phyloP scores from a whole-genome alignment of 164 flowering plant genomes.

The Liquidambar formosana region DNA sequence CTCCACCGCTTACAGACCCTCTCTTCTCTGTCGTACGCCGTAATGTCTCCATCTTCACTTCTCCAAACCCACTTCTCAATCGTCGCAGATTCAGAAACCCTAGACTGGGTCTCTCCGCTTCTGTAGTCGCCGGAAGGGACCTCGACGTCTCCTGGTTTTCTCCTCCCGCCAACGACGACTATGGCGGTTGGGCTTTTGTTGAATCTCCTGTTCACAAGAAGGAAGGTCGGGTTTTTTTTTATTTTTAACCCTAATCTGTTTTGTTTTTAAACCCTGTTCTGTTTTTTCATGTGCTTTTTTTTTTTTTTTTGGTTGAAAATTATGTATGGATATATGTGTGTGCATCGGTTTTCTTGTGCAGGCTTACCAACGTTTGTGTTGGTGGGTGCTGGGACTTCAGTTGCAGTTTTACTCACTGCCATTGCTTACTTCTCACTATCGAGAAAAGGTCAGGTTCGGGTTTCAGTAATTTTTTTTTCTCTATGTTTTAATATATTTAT shows the following conservation, averaged over 20 bases:
- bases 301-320: background rate
- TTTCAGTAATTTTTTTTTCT: background rate
- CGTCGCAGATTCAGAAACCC: conserved; percentile 9
- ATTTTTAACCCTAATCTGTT: background rate
- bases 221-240: conserved; percentile 38
- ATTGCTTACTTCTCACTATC: conserved; percentile 48
- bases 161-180: conserved; percentile 28
- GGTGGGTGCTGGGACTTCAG: conserved; percentile 49
- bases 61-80: conserved; percentile 6
- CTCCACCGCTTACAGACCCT: conserved; percentile 16
- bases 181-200: conserved; percentile 56
- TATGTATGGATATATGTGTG: background rate
- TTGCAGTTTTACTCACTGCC: conserved; percentile 48
- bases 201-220: conserved; percentile 28
- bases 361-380: conserved; percentile 38
- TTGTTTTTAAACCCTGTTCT: background rate
- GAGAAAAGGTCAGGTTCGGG: conserved; percentile 36
- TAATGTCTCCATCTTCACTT: conserved; percentile 7
- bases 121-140: conserved; percentile 15
- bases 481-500: background rate
- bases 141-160: conserved; percentile 40
- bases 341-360: conserved; percentile 12
- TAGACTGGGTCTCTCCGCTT: conserved; percentile 20
- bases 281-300: background rate
- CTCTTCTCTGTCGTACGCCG: conserved; percentile 16